A percentile compares a stretch with the other conserved stretches of the same genome.
phyloP scores from a whole-genome alignment of 495 filamentous ascomycete species.

The Penicillium egyptiacum region DNA sequence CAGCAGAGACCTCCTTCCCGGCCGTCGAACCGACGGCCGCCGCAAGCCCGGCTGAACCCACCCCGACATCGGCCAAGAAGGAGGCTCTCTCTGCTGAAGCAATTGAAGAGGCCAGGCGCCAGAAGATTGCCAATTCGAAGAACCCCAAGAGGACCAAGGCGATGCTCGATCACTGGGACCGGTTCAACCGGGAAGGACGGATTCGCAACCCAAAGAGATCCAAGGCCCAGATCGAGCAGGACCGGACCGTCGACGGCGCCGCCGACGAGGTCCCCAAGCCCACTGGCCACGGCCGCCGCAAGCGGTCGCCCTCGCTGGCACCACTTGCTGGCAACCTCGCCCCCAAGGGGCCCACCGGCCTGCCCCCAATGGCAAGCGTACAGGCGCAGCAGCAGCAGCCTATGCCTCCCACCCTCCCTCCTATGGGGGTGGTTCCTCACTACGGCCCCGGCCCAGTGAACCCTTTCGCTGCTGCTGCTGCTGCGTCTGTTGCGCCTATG shows the following conservation, averaged over 20 bases:
- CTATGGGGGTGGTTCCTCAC: constrained; percentile 21
- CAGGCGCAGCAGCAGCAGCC: constrained; percentile 18
- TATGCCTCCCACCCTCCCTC: constrained; percentile 20
- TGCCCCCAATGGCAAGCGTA: constrained; percentile 23
- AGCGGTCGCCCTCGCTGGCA: constrained; percentile 24
- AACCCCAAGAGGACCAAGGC: constrained; percentile 51
- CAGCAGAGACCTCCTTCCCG: constrained; percentile 11
- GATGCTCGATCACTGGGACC: constrained; percentile 51
- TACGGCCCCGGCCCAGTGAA: constrained; percentile 18
- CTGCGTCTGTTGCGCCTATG: constrained; percentile 18
- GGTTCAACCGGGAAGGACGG: constrained; percentile 46
- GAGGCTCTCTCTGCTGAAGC: constrained; percentile 30
- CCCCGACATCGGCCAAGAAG: constrained; percentile 8
- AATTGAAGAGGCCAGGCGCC: constrained; percentile 35
- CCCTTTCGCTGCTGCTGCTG: constrained; percentile 20
- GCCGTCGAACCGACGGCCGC: constrained; percentile 16
- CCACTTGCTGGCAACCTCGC: constrained; percentile 29
- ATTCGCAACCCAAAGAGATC: constrained; percentile 50
- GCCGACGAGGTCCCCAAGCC: constrained; percentile 30
- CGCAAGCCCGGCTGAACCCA: constrained; percentile 5
- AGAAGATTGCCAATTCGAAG: constrained; percentile 48
- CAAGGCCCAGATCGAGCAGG: constrained; percentile 48
- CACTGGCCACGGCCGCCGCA: constrained; percentile 24
- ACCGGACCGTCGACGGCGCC: constrained; percentile 34
- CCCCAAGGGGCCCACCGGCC: constrained; percentile 24